Base-by-base conservation (phyloP, 768 basidiomycete genomes). In the Strobilomyces confusus region DNA sequence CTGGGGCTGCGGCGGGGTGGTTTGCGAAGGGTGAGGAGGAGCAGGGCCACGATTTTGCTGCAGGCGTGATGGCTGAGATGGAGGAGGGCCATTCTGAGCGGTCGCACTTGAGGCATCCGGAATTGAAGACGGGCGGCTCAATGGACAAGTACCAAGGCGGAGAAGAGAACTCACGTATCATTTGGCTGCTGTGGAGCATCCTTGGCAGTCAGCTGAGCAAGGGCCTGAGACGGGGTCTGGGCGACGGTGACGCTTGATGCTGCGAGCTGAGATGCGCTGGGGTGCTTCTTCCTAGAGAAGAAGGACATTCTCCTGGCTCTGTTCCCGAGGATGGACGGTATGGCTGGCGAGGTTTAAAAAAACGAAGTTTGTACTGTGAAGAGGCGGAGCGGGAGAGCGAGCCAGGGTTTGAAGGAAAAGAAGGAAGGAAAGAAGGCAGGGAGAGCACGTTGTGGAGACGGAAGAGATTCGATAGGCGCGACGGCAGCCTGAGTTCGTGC, bases 201-300 rank as follows among this genome's bases (percentile, higher is more conserved):
- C 65, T 66, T 71, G 33, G 65, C 54, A 36, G 76, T 71, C 13
- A 80, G 67, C 69, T 86, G 85, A 38, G 82, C 82, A 9, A 87
- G 77, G 32, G 86, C 85, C 66, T 87, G 83, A 54, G 79, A 82
- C 8, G 84, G 81, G 9, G 84, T 80, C 66, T 84, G 82, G 8
- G 80, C 74, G 49, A 84, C 73, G 40, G 82, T 78, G 59, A 84
- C 82, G 63, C 71, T 72, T 29, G 79, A 59, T 25, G 73, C 60
- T 46, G 68, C 64, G 49, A 73, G 71, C 60, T 78, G 78, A 22
- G 70, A 72, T 59, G 73, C 71, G 46, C 73, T 80, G 49, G 81
- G 77, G 58, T 84, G 80, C 81, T 89, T 91, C 85, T 84, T 90
- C 80, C 88, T 81, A 41, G 82, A 86, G 81, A 92, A 92, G 88